Base-by-base conservation (phyloP, 2,329 filamentous ascomycete genomes). In the Aspergillus arachidicola region DNA sequence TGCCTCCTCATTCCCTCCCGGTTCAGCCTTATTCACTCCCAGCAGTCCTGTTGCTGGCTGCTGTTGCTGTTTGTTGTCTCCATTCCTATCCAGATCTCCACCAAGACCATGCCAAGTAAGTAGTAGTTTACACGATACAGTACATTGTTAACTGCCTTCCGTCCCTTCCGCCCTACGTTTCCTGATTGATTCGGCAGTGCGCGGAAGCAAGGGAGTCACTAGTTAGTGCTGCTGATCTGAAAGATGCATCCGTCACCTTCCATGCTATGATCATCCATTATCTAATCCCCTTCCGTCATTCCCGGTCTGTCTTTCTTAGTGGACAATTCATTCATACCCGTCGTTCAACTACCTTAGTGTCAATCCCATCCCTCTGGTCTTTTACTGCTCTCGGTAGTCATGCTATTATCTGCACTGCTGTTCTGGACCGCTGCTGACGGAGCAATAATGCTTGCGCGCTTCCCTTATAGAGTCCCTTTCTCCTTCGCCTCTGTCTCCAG, bases 221-320 rank as follows among this genome's bases (percentile, higher is more conserved):
- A 23, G 43, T 48, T 12, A 36, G 34, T 36, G 34, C 34, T 36
- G 28, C 62, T 63, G 61, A 61, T 66, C 64, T 58, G 58, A 54
- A 59, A 53, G 51, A 60, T 61, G 67, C 72, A 69, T 72, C 65
- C 72, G 69, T 70, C 68, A 53, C 41, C 63, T 50, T 60, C 58
- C 48, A 57, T 65, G 28, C 28, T 63, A 53, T 57, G 38, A 59
- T 51, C 43, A 46, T 61, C 57, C 57, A 69, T 69, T 66, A 66
- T 68, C 64, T 68, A 68, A 70, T 62, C 64, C 62, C 16, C 60
- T 69, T 65, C 67, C 67, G 65, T 60, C 63, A 64, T 60, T 74
- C 68, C 72, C 73, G 71, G 71, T 26, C 59, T 43, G 48, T 21
- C 58, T 38, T 61, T 68, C 63, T 70, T 43, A 64, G 63, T 68